These are phyloP conservation scores for Heliamphora pulchella DNA, from an alignment of 179 eudicot genomes.

Conservation along the genomic window DNA sequence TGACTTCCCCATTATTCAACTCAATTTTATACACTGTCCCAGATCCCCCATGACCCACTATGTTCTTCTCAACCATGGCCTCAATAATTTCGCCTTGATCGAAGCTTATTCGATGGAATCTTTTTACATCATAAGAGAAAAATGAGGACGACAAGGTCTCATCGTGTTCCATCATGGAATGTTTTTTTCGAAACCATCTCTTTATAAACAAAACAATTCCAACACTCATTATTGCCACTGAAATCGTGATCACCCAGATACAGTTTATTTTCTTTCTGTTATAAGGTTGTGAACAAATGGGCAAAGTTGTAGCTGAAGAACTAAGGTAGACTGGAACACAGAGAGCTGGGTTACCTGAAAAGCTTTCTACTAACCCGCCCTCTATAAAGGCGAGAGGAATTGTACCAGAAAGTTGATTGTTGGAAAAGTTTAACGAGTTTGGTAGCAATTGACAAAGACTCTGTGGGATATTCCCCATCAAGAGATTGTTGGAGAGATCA, in stretches of 20 bases:
- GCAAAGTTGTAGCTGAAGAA: slow-evolving; percentile 46
- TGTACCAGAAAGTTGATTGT: slow-evolving; percentile 69
- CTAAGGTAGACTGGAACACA: slow-evolving; percentile 41
- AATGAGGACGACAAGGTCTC: slow-evolving; percentile 57
- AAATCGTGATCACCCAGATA: slow-evolving; percentile 51
- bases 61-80: slow-evolving; percentile 66
- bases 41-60: slow-evolving; percentile 82
- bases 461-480: slow-evolving; percentile 59
- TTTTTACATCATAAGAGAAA: slow-evolving; percentile 69
- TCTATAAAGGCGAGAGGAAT: slow-evolving; percentile 58
- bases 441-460: slow-evolving; percentile 55
- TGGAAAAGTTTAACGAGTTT: slow-evolving; percentile 71
- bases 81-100: slow-evolving; percentile 62
- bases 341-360: slow-evolving; percentile 63
- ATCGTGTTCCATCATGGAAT: slow-evolving; percentile 39
- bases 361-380: slow-evolving; percentile 62
- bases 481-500: slow-evolving; percentile 61
- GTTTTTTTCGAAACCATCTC: slow-evolving; percentile 43
- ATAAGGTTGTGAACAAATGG: slow-evolving; percentile 37
- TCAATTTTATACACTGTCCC: slow-evolving; percentile 73
- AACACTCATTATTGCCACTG: slow-evolving; percentile 41
- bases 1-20: slow-evolving; percentile 53
- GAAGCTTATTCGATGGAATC: slow-evolving; percentile 64
- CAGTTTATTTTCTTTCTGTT: slow-evolving; percentile 35
- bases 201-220: slow-evolving; percentile 46